These are phyloP conservation scores for Tricholoma furcatifolium DNA, from an alignment of 768 basidiomycete genomes.

Conservation along the genomic window DNA sequence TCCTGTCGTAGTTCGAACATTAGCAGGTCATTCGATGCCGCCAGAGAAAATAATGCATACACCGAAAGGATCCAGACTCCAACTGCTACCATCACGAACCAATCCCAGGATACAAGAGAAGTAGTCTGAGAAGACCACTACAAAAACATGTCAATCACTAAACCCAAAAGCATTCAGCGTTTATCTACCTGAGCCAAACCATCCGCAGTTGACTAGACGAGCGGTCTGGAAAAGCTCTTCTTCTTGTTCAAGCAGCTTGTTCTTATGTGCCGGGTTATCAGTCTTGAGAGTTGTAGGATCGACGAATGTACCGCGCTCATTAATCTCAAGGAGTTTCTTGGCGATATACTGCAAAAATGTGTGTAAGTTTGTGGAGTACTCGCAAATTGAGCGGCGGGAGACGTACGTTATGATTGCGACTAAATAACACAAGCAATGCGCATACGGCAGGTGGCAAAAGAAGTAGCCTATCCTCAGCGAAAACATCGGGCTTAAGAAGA, in stretches of 20 bases:
- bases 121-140: slow-evolving; percentile 80
- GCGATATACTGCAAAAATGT: slow-evolving; percentile 64
- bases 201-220: slow-evolving; percentile 73
- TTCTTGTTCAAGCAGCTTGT: slow-evolving; percentile 50
- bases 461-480: slow-evolving; percentile 76
- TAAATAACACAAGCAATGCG: slow-evolving; percentile 81
- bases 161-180: slow-evolving; percentile 1
- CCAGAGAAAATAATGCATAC: slow-evolving; percentile 31
- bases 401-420: slow-evolving; percentile 83
- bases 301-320: slow-evolving; percentile 65
- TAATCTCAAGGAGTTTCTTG: slow-evolving; percentile 72
- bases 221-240: slow-evolving; percentile 86
- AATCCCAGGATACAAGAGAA: slow-evolving; percentile 81
- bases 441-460: slow-evolving; percentile 78
- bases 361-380: not conserved
- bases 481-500: slow-evolving; percentile 64
- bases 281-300: slow-evolving; percentile 50
- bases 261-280: slow-evolving; percentile 31
- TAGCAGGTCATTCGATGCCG: not conserved
- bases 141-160: slow-evolving; percentile 1
- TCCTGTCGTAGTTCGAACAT: slow-evolving; percentile 38
- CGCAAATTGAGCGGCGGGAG: not conserved
- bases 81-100: slow-evolving; percentile 68
- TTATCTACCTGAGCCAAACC: slow-evolving; percentile 61
- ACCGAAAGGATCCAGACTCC: slow-evolving; percentile 76